Percentiles rank a stretch among this genome's conserved stretches.
Evolutionary conservation across 805 yeast species (phyloP).

Genomic region (Lipomyces japonicus): DNA sequence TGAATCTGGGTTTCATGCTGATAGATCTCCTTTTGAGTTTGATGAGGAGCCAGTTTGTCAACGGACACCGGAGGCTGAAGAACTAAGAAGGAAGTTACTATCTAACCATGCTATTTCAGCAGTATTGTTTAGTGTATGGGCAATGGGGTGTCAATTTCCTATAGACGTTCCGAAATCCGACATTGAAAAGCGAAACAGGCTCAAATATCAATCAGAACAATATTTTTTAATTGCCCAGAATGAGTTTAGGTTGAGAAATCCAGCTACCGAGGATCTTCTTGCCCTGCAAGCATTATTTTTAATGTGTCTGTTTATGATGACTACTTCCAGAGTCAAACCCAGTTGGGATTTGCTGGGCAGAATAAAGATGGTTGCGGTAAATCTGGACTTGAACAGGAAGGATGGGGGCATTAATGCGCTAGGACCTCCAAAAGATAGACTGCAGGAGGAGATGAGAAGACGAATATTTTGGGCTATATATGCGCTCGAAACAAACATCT

Average conservation of each 20-base stretch:
- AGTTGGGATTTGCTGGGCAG: conserved; percentile 17
- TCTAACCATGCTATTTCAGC: conserved; percentile 13
- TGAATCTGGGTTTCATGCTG: conserved; percentile 21
- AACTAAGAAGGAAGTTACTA: conserved; percentile 5
- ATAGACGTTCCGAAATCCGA: conserved; percentile 1
- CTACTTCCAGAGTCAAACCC: conserved; percentile 19
- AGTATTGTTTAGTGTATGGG: conserved; percentile 18
- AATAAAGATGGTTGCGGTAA: conserved; percentile 14
- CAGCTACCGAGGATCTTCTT: conserved; percentile 5
- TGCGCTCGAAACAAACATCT: conserved; percentile 21
- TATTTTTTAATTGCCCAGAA: conserved; percentile 14
- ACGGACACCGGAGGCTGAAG: conserved; percentile 3
- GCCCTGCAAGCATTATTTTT: conserved; percentile 19
- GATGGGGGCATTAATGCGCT: neutral
- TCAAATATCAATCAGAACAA: conserved; percentile 13
- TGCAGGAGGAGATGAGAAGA: conserved; percentile 11
- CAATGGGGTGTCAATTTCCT: conserved; percentile 22
- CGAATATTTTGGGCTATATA: conserved; percentile 23
- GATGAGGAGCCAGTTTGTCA: neutral
- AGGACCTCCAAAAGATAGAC: neutral
- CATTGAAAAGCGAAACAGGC: neutral
- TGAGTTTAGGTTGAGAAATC: conserved; percentile 9
- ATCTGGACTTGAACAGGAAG: conserved; percentile 16
- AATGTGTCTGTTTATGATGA: conserved; percentile 17
- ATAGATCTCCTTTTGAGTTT: conserved; percentile 1